Base-by-base conservation (phyloP, 2,329 filamentous ascomycete genomes). In the Fusarium caatingaense region DNA sequence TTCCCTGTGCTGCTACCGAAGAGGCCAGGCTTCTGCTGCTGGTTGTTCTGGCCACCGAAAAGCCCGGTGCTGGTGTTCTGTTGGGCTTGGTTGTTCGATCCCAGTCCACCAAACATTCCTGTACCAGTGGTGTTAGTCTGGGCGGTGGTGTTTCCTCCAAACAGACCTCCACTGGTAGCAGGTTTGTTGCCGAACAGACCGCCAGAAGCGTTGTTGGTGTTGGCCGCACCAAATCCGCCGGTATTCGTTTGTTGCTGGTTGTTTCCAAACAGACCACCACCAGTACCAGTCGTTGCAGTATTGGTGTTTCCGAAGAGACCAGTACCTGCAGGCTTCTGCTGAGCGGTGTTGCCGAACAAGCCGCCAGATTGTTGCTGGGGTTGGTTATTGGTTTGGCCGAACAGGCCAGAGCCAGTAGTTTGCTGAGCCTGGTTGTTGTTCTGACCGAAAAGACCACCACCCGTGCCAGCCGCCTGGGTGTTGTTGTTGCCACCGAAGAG, bases 1-100 rank as follows among this genome's bases (percentile, higher is more conserved):
- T 80, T 72, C 51, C 84, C 83, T 50, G 83, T 82, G 76, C 82
- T 69, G 23, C 74, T 74, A 16, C 88, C 87, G 66, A 91, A 91
- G 18, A 89, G 76, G 32, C 87, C 81, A 15, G 83, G 74, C 69
- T 80, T 81, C 66, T 81, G 77, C 37, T 78, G 80, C 45, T 80
- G 78, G 53, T 79, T 77, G 53, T 78, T 80, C 27, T 77, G 55
- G 55, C 66, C 65, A 3, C 87, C 87, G 59, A 90, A 90, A 6
- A 89, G 78, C 3, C 86, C 82, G 8, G 81, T 81, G 8, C 82
- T 80, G 23, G 81, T 75, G 34, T 80, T 76, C 30, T 78, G 78
- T 61, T 80, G 78, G 40, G 68, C 65, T 45, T 79, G 78, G 66
- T 85, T 83, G 53, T 78, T 77, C 16, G 74, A 60, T 21, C 72